Evolutionary conservation across 2,329 filamentous ascomycete genomes (phyloP).

Genomic region (Colletotrichum australisinense): DNA sequence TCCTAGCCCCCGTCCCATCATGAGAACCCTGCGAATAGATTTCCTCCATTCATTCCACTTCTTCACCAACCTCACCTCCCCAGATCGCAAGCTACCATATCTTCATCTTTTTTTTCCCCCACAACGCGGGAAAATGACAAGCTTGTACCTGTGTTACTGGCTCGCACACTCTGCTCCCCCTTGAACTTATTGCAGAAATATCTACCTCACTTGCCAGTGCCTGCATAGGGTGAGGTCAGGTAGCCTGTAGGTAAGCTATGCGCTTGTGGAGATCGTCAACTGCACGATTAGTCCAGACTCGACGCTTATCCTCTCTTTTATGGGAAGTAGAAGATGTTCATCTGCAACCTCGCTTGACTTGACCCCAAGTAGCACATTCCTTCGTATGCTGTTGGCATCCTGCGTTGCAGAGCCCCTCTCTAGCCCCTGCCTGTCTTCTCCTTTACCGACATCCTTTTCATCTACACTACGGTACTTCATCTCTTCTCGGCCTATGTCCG

Average conservation of each 20-base stretch:
- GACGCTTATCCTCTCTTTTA: not conserved
- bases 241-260: not conserved
- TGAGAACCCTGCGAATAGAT: not conserved
- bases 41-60: not conserved
- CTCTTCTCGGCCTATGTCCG: not conserved
- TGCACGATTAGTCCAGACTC: not conserved
- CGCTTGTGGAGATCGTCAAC: not conserved
- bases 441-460: not conserved
- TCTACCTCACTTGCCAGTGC: not conserved
- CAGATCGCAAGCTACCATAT: not conserved
- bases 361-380: constrained; percentile 22
- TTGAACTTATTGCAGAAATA: not conserved
- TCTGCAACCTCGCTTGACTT: constrained; percentile 27
- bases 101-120: too few relatives aligned
- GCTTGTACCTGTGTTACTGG: not conserved
- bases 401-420: not conserved
- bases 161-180: not conserved
- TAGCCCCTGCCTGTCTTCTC: not conserved
- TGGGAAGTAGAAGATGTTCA: not conserved
- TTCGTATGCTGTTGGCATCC: not conserved
- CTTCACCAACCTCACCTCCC: not conserved
- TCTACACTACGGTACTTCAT: not conserved
- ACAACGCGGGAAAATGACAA: not conserved
- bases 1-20: too few relatives aligned
- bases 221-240: not conserved